Evolutionary conservation across 139 green algal genomes (phyloP), one percentile per base, ranked within the genome.

Genomic region (Microglena sp.): DNA sequence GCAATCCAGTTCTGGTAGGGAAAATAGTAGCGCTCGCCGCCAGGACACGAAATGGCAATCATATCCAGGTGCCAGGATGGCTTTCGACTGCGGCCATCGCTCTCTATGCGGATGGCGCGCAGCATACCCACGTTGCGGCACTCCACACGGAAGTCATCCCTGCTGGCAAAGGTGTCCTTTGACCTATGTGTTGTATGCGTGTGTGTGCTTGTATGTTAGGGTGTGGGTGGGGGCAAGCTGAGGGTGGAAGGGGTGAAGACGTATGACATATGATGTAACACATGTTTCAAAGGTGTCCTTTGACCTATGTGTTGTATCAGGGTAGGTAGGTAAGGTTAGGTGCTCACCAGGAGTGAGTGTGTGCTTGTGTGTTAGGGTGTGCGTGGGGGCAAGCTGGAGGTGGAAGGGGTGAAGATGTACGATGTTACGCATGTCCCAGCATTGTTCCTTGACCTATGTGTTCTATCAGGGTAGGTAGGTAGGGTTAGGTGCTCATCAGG

Each of bases 61-160:
- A 76, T 68, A 24, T 83, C 68, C 57, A 82, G 57, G 63, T 83
- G 76, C 79, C 79, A 86, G 35, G 7, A 36, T 33, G 59, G 33
- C 59, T 66, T 54, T 6, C 7, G 21, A 27, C 34, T 66, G 5
- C 34, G 18, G 33, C 59, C 59, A 24, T 55, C 59, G 22, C 8
- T 32, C 31, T 36, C 31, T 3, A 85, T 45, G 0, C 58, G 54
- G 24, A 77, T 31, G n/a, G 69, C 63, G 18, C 45, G 34, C 45
- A 83, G 58, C 18, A 15, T 43, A 0, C 73, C 73, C 57, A 84
- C 55, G 0, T 64, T 7, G 5, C 54, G 59, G 57, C 75, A 69
- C 7, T 56, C 11, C 26, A 83, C 31, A 22, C 26, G 45, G 66
- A 83, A 83, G 30, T 70, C 58, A 31, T 79, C 72, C 6, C 53